Evolutionary conservation across 208 protist species (phyloP).

Genomic region (Leishmania turanica): DNA sequence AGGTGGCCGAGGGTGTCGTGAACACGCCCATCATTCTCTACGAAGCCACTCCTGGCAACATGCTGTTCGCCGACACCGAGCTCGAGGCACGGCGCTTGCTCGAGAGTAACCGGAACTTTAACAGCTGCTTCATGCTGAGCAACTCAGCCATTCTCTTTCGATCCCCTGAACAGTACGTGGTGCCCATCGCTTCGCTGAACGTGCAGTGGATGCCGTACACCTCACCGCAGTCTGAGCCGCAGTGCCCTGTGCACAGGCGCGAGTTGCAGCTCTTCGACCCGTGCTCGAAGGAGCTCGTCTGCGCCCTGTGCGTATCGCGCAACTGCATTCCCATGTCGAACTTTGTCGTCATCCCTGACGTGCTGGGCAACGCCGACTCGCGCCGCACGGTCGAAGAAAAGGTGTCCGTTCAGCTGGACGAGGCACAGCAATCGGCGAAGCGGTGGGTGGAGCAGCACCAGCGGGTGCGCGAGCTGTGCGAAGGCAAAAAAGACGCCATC

Average conservation of each 20-base stretch:
- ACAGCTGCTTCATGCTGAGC: conserved; percentile 80
- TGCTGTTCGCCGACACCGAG: conserved; percentile 85
- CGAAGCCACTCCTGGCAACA: conserved; percentile 83
- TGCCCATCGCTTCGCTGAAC: conserved; percentile 70
- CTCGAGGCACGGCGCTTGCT: conserved; percentile 64
- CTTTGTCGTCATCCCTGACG: conserved; percentile 79
- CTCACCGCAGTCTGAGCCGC: conserved; percentile 61
- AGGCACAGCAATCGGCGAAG: conserved; percentile 49
- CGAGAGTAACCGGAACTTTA: conserved; percentile 34
- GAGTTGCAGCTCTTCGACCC: conserved; percentile 85
- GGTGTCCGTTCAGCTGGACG: conserved; percentile 59
- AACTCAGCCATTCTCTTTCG: conserved; percentile 78
- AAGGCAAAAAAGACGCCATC: conserved; percentile 71
- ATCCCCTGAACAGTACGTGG: conserved; percentile 59
- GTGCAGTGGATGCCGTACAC: conserved; percentile 80
- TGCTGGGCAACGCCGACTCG: conserved; percentile 64
- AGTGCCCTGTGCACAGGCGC: conserved; percentile 76
- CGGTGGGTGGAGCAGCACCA: conserved; percentile 83
- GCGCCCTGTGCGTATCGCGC: conserved; percentile 71
- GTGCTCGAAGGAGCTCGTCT: conserved; percentile 77
- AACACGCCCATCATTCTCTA: conserved; percentile 79
- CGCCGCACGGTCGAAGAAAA: conserved; percentile 61
- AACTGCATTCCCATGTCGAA: conserved; percentile 34
- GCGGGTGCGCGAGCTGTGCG: conserved; percentile 59
- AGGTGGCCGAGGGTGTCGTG: conserved; percentile 31